Conservation (phyloP, 139 green algal genomes). For the Tetraselmis striata region DNA sequence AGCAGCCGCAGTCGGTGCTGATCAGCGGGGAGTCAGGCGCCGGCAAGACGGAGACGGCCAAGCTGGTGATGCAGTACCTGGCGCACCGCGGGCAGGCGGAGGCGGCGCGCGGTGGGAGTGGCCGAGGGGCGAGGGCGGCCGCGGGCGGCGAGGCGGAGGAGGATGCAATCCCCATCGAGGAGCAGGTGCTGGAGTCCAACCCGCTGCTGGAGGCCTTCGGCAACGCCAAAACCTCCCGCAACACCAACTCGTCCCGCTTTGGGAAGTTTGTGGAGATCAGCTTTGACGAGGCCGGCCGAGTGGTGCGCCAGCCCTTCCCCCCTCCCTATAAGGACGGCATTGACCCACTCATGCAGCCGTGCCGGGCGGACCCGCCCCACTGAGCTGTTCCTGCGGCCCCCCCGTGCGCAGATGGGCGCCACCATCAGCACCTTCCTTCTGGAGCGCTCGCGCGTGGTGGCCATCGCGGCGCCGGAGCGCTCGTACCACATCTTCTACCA, state of each 20-base stretch:
- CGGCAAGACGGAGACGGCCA: slow-evolving; percentile 93
- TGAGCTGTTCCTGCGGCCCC: too few species aligned
- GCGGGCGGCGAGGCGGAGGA: not conserved
- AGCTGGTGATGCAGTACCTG: slow-evolving; percentile 53
- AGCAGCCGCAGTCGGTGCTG: slow-evolving; percentile 53
- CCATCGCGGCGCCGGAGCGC: slow-evolving; percentile 62
- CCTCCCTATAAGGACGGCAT: too few species aligned
- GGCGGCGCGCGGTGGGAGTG: not conserved
- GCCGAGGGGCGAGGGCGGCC: not conserved
- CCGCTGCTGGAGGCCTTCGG: slow-evolving; percentile 84
- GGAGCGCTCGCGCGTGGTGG: slow-evolving; percentile 61
- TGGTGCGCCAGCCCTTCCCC: slow-evolving; percentile 17
- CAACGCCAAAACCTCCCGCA: slow-evolving; percentile 80
- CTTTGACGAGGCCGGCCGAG: slow-evolving; percentile 52
- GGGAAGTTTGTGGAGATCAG: slow-evolving; percentile 83
- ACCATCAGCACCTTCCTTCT: slow-evolving; percentile 74
- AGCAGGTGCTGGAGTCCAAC: slow-evolving; percentile 72
- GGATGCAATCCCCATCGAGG: slow-evolving; percentile 40
- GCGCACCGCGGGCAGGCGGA: slow-evolving; percentile 28
- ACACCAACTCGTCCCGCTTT: slow-evolving; percentile 82
- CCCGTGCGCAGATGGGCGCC: slow-evolving; percentile 35
- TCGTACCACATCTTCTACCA: slow-evolving; percentile 98
- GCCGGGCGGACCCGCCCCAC: too few species aligned
- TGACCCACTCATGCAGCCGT: too few species aligned
- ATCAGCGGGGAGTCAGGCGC: slow-evolving; percentile 70